Base-by-base conservation (phyloP, 2,329 filamentous ascomycete genomes). In the Capronia epimyces region DNA sequence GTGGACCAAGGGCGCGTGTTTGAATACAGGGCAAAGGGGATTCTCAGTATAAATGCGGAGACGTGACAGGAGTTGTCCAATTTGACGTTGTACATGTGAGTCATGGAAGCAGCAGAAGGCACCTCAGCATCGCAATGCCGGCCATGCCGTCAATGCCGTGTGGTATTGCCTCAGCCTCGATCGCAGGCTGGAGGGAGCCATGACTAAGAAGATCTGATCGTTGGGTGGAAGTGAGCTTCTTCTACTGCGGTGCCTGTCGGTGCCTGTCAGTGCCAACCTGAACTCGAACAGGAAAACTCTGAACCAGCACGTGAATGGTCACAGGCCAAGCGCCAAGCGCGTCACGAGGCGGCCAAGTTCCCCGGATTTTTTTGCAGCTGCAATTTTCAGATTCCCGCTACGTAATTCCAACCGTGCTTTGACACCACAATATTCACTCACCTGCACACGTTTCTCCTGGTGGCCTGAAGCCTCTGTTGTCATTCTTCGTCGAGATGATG, bases 61-160 rank as follows among this genome's bases (percentile, higher is more conserved):
- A 32, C 7, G 29, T 6, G 7, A 32, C 29, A 32, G 29, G 7
- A 32, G 29, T 7, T 12, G 6, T n/a, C 3, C 29, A 32, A 12
- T 1, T 36, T 42, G 48, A 49, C 31, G 52, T 55, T 48, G 52
- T 52, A 55, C 52, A 46, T 29, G 43, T 55, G 46, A 49, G 52
- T 55, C 52, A 55, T 44, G 48, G 46, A 50, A 49, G 44, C 29
- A 25, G n/a, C 22, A 5, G 22, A 16, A 13, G 3, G 32, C 10
- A 20, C 5, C 3, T 32, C 43, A 36, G 8, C 4, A 20, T 12
- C 21, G 9, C 29, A 46, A 37, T 16, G 21, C 16, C 22, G 25
- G 34, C 3, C n/a, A 5, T 27, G 24, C 5, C 24, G 24, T 27
- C 24, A 10, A 27, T 12, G 29, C 29, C 7, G 29, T 32, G 12